Evolutionary conservation across 2,329 filamentous ascomycete genomes (phyloP), one percentile per base, ranked within the genome.

Genomic region (Alternaria gaisen): DNA sequence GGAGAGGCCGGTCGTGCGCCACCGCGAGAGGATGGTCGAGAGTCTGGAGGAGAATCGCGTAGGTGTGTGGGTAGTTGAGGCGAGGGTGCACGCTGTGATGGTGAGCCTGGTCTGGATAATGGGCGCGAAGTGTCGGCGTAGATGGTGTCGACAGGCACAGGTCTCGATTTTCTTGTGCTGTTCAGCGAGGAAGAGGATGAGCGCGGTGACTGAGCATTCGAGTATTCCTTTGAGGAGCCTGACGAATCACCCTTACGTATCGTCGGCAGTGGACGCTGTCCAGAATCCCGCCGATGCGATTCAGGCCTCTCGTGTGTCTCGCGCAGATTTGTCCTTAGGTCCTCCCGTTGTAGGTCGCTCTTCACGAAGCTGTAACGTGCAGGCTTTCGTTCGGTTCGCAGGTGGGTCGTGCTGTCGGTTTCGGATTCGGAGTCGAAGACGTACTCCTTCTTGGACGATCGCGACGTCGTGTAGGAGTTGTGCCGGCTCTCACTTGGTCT

Each of bases 351-450:
- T 22, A 77, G 60, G 7, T 79, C 74, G 48, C 66, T 76, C 68
- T 75, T 74, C 40, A 77, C 73, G 61, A 80, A 80, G 60, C 78
- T 80, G 63, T 80, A 80, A 10, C 75, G 70, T 11, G 76, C 73
- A 11, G 79, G 74, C 58, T 72, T 72, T 34, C 77, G 70, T 42
- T 75, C 68, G 36, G 72, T 71, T 18, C 73, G 72, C 8, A 78
- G 66, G 28, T 67, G 70, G 10, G 68, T 63, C 4, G 61, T 65
- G 26, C 72, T 72, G 20, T 76, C 72, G 7, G 65, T 57, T 26
- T 77, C 75, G 1, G 69, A 42, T 40, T 78, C 77, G 0, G 68
- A 73, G 20, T 77, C 77, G 52, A 75, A 77, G 4, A 72, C 65
- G 30, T 73, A 69, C 26, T 75, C 70, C 26, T 68, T 63, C 50